phyloP scores from a whole-genome alignment of 148 eudicot species.

The Diospyros lotus region DNA sequence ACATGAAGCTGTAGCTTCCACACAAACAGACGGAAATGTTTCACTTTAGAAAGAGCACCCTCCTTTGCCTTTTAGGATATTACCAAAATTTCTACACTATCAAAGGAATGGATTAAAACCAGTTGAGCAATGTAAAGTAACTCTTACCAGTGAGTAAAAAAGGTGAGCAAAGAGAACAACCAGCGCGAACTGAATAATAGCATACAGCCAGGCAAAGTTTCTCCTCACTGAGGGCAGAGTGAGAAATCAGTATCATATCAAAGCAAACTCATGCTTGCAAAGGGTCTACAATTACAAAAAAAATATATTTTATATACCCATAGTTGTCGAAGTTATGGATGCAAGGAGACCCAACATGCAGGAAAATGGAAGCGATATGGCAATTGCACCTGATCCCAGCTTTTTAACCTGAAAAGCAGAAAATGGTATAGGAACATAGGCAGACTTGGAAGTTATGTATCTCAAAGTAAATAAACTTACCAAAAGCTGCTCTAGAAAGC shows the following conservation, averaged over 20 bases:
- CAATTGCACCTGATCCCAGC: conserved; percentile 88
- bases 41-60: neutral
- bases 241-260: conserved; percentile 8
- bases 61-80: neutral
- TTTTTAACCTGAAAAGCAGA: conserved; percentile 42
- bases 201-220: conserved; percentile 80
- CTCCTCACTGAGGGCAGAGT: conserved; percentile 45
- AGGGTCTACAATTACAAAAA: conserved; percentile 5
- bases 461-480: conserved; percentile 35
- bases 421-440: neutral
- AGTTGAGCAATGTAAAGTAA: conserved; percentile 2
- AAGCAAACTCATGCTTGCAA: neutral
- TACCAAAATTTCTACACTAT: neutral
- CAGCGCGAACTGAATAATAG: conserved; percentile 59
- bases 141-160: conserved; percentile 61
- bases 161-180: conserved; percentile 73
- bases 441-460: neutral
- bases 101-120: neutral
- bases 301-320: conserved; percentile 44
- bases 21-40: conserved; percentile 7
- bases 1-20: conserved; percentile 48
- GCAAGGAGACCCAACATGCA: conserved; percentile 93
- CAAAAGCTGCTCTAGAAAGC: conserved; percentile 93
- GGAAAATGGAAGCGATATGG: conserved; percentile 90
- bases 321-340: conserved; percentile 89